Base-by-base conservation (phyloP, 169 alveolate species). In the Babesia caballi region DNA sequence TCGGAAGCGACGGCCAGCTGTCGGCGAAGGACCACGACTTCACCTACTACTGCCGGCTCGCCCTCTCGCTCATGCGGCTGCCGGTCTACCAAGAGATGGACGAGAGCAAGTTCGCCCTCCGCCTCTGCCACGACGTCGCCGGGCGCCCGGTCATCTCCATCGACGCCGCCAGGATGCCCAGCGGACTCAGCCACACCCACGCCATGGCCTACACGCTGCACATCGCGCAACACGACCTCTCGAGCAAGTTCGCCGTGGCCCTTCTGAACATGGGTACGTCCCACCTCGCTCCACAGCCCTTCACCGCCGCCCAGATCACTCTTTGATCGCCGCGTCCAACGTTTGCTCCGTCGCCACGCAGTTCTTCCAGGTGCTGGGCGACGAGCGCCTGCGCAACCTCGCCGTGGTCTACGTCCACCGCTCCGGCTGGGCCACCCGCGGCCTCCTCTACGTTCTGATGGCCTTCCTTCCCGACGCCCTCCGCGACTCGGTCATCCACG, bases 101-200 rank as follows among this genome's bases (percentile, higher is more conserved):
- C 46, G 63, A 36, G 21, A 77, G 85, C 63, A 47, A 40, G 23
- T 77, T 77, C 33, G 82, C 58, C 32, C 32, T 32, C 27, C 47
- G 54, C 27, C 47, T 25, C 12, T 66, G 75, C 30, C 66, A 52
- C 17, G 85, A 77, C 57, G 49, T 46, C 21, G 66, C 63, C 11
- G 50, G 67, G 30, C 42, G 85, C 23, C 85, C 85, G 8, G 85
- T 77, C 35, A 56, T 77, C 74, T 72, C 72, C 52, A 67, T 77
- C 28, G 76, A 77, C 40, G 65, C 81, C 25, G 32, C 46, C 11
- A 60, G 23, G 21, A 60, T 50, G 42, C 63, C 66, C 30, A 42
- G 41, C 33, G 40, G 54, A 28, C 28, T 44, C 23, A 46, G 50
- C 44, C 28, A 57, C 25, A 49, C 60, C 19, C 65, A 77, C 42